A percentile compares a stretch with the other conserved stretches of the same genome.
Conservation (phyloP, 108 stramenopile species). For the Stephanodiscus triporus region DNA sequence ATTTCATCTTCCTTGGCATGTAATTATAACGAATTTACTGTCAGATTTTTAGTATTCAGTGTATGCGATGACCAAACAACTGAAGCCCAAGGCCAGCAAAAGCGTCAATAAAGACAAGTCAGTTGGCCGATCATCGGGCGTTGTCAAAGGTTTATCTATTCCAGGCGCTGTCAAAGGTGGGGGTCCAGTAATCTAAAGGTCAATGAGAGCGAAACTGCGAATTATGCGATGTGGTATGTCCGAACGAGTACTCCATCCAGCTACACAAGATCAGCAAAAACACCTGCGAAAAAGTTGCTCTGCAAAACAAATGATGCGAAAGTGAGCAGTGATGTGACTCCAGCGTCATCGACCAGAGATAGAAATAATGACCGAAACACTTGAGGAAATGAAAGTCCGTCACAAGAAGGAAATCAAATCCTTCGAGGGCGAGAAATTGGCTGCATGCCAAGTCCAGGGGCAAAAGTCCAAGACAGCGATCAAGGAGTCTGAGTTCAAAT, state of each 20-base stretch:
- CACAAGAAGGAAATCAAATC: constrained; percentile 84
- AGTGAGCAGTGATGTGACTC: not conserved
- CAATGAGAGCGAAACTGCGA: no score
- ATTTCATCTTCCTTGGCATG: no score
- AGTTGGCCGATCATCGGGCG: no score
- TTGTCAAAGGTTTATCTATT: no score
- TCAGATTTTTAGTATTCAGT: no score
- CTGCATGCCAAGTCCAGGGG: constrained; percentile 66
- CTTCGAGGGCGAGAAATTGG: constrained; percentile 81
- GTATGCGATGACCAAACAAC: not conserved
- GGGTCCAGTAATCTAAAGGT: no score
- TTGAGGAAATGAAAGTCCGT: constrained; percentile 56
- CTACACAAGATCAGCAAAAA: constrained; percentile 7
- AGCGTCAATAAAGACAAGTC: no score
- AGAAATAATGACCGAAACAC: constrained; percentile 31
- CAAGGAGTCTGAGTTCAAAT: constrained; percentile 50
- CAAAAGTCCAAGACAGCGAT: constrained; percentile 81
- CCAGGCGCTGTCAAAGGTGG: no score
- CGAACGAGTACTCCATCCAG: constrained; percentile 14
- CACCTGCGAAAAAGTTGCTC: not conserved
- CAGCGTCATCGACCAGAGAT: no score
- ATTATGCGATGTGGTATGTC: not conserved
- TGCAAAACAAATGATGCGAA: not conserved
- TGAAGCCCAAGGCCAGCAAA: no score
- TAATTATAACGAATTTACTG: no score